phyloP scores from a whole-genome alignment of 1,284 basidiomycete species.

The Irpex rosettiformis region DNA sequence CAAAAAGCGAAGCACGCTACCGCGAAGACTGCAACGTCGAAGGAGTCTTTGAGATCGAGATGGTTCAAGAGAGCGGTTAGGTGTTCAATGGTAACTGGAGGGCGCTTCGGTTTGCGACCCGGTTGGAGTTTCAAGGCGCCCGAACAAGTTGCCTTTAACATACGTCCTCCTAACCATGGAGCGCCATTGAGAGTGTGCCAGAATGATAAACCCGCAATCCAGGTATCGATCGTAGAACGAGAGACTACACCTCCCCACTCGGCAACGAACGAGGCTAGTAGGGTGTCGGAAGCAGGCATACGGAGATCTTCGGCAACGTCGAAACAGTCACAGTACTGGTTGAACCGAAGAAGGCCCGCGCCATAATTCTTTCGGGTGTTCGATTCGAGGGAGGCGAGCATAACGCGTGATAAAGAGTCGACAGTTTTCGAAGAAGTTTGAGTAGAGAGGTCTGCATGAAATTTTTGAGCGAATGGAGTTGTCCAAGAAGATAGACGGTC shows the following conservation, averaged over 20 bases:
- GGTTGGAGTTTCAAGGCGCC: constrained; percentile 26
- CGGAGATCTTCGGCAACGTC: constrained; percentile 24
- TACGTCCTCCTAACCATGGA: constrained; percentile 25
- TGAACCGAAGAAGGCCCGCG: constrained; percentile 31
- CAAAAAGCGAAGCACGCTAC: constrained; percentile 13
- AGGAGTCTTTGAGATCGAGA: constrained; percentile 9
- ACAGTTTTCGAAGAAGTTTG: neutral
- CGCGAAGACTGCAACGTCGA: constrained; percentile 9
- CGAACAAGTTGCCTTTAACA: constrained; percentile 18
- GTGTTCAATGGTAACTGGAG: constrained; percentile 32
- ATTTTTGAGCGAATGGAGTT: neutral
- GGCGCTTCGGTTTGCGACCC: constrained; percentile 17
- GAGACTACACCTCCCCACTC: neutral
- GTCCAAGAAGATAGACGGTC: constrained; percentile 1
- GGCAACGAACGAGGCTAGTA: constrained; percentile 27
- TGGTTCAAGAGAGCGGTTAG: constrained; percentile 20
- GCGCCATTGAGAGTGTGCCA: constrained; percentile 32
- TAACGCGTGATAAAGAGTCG: neutral
- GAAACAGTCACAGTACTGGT: constrained; percentile 32
- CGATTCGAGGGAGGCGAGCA: constrained; percentile 14
- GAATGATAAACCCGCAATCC: constrained; percentile 28
- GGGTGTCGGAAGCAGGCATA: constrained; percentile 30
- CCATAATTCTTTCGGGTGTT: constrained; percentile 28
- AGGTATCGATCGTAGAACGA: constrained; percentile 13
- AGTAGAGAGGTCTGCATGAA: neutral